A percentile compares a stretch with the other conserved stretches of the same genome.
These are phyloP conservation scores for Trichophyton schoenleinii DNA, from an alignment of 2,329 filamentous ascomycete genomes.

Conservation along the genomic window DNA sequence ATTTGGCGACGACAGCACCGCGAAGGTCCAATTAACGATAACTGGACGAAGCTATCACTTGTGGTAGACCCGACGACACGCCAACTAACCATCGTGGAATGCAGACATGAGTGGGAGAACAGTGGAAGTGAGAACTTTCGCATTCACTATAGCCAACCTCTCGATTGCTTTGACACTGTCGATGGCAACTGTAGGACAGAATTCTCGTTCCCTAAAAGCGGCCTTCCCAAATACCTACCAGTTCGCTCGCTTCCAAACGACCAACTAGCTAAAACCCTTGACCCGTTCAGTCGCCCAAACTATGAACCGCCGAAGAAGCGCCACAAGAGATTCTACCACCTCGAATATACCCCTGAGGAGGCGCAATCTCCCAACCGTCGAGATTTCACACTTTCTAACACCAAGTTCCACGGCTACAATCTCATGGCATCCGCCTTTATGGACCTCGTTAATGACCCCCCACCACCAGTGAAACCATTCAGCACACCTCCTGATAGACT, in stretches of 20 bases:
- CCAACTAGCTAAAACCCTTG: conserved; percentile 19
- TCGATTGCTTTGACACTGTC: conserved; percentile 17
- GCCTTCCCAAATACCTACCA: conserved; percentile 12
- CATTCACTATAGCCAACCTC: conserved; percentile 49
- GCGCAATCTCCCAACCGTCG: conserved; percentile 16
- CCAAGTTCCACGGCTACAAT: conserved; percentile 33
- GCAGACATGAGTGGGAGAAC: conserved; percentile 53
- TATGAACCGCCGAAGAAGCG: conserved; percentile 27
- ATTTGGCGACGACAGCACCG: conserved; percentile 55
- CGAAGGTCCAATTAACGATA: conserved; percentile 61
- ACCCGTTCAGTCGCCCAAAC: conserved; percentile 20
- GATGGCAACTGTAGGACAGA: neutral
- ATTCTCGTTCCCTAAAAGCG: neutral
- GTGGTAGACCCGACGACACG: conserved; percentile 48
- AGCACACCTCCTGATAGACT: conserved; percentile 27
- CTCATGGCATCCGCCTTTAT: conserved; percentile 30
- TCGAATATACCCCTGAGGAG: conserved; percentile 24
- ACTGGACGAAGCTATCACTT: conserved; percentile 57
- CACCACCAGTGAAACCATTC: conserved; percentile 15
- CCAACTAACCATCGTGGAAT: conserved; percentile 51
- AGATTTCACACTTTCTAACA: conserved; percentile 34
- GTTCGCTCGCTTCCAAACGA: conserved; percentile 18
- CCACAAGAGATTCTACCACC: conserved; percentile 28
- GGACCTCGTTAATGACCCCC: conserved; percentile 33
- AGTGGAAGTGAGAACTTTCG: conserved; percentile 47